These are phyloP conservation scores for Gilbertella persicaria DNA, from an alignment of 371 early-diverging fungal genomes.

Conservation along the genomic window DNA sequence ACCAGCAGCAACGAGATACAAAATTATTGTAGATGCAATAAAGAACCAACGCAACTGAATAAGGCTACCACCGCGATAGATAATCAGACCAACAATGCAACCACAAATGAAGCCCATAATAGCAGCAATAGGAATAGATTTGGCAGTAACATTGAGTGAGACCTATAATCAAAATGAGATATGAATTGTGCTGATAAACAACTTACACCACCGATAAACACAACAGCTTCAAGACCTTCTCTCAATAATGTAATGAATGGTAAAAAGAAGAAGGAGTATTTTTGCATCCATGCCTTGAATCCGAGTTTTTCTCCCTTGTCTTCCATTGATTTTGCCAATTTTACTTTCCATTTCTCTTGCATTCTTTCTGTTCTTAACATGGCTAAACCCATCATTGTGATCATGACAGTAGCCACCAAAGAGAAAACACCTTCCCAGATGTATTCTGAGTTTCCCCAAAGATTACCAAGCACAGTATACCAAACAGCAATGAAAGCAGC, in stretches of 20 bases:
- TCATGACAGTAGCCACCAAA: conserved; percentile 69
- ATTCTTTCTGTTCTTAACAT: conserved; percentile 70
- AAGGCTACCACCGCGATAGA: conserved; percentile 70
- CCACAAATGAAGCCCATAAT: conserved; percentile 71
- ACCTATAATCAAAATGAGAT: conserved; percentile 52
- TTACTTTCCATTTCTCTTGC: conserved; percentile 71
- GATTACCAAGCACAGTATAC: conserved; percentile 60
- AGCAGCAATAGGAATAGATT: conserved; percentile 77
- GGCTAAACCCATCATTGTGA: conserved; percentile 72
- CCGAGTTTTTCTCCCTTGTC: conserved; percentile 11
- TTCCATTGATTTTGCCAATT: conserved; percentile 59
- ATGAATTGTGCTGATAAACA: conserved; percentile 33
- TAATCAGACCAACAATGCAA: conserved; percentile 61
- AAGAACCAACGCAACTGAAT: conserved; percentile 76
- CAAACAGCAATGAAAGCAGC: conserved; percentile 72
- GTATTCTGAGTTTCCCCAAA: conserved; percentile 72
- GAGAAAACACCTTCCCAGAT: conserved; percentile 83
- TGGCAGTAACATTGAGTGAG: conserved; percentile 61
- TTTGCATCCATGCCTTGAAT: conserved; percentile 29
- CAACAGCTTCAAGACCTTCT: conserved; percentile 81
- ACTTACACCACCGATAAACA: conserved; percentile 83
- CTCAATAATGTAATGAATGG: conserved; percentile 81
- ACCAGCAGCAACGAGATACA: conserved; percentile 80
- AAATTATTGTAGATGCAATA: conserved; percentile 65
- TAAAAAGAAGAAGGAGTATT: conserved; percentile 72